Conservation (phyloP, 345 rosid genomes). For the Boechera retrofracta region DNA sequence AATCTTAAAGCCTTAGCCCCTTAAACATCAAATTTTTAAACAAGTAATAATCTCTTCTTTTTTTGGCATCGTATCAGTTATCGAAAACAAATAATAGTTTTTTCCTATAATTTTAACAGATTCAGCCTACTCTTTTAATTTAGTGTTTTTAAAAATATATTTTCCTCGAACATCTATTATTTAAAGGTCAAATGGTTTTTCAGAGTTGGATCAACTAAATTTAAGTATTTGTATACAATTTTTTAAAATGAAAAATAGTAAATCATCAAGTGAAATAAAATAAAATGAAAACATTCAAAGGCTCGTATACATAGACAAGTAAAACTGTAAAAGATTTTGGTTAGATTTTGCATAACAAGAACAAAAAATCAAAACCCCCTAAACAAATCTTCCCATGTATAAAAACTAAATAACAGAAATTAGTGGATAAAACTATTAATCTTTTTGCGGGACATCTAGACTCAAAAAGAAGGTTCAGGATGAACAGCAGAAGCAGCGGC, state of each 20-base stretch:
- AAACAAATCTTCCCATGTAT: conserved; percentile 17
- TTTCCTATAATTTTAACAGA: no score
- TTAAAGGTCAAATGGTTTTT: conserved; percentile 6
- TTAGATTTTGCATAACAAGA: conserved; percentile 29
- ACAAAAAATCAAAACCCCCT: not conserved
- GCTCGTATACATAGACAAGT: conserved; percentile 24
- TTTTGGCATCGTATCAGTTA: no score
- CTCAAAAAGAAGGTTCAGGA: conserved; percentile 63
- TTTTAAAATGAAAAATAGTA: not conserved
- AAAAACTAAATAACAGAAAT: conserved; percentile 23
- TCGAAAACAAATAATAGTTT: no score
- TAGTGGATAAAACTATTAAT: conserved; percentile 12
- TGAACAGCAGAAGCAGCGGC: conserved; percentile 84
- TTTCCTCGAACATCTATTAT: not conserved
- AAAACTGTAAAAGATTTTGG: conserved; percentile 10
- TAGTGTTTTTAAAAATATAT: no score
- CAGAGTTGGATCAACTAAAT: not conserved
- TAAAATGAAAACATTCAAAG: not conserved
- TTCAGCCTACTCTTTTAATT: no score
- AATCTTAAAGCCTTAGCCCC: no score
- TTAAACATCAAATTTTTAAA: no score
- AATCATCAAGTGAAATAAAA: not conserved
- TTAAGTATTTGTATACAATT: not conserved
- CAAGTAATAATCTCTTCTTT: no score
- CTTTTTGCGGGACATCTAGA: conserved; percentile 22